These are phyloP conservation scores for Litsea cubeba DNA, from an alignment of 164 flowering plant genomes.

Conservation along the genomic window DNA sequence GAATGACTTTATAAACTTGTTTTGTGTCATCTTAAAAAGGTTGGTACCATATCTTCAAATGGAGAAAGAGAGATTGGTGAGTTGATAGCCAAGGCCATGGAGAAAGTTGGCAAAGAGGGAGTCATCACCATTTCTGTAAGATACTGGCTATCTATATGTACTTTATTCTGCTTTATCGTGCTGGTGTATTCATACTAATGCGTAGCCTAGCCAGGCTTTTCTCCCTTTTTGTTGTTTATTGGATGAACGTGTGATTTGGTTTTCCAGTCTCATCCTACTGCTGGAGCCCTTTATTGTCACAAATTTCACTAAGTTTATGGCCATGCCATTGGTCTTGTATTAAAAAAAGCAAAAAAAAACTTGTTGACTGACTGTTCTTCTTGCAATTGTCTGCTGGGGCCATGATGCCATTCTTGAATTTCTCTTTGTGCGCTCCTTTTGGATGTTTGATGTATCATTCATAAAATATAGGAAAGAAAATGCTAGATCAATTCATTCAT, in stretches of 20 bases:
- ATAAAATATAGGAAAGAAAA: no score
- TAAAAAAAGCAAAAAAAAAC: neutral
- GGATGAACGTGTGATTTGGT: no score
- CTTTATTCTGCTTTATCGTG: neutral
- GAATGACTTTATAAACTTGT: neutral
- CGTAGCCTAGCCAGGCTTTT: neutral
- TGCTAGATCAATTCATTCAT: no score
- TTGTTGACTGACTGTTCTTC: neutral
- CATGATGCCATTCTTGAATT: no score
- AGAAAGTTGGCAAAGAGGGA: conserved; percentile 97
- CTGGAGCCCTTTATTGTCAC: no score
- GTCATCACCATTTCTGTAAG: conserved; percentile 92
- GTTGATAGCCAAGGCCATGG: conserved; percentile 97
- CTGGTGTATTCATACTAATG: no score
- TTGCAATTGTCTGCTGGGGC: neutral
- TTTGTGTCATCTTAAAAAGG: conserved; percentile 30
- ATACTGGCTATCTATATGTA: neutral
- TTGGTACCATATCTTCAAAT: conserved; percentile 96
- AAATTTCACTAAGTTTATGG: no score
- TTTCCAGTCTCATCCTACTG: no score
- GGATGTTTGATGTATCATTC: no score
- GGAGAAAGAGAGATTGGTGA: conserved; percentile 98
- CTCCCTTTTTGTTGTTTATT: neutral
- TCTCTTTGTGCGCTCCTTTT: no score
- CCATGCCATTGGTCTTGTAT: no score